Base-by-base conservation (phyloP, 106 monocot species). In the Apostasia shenzhenica region DNA sequence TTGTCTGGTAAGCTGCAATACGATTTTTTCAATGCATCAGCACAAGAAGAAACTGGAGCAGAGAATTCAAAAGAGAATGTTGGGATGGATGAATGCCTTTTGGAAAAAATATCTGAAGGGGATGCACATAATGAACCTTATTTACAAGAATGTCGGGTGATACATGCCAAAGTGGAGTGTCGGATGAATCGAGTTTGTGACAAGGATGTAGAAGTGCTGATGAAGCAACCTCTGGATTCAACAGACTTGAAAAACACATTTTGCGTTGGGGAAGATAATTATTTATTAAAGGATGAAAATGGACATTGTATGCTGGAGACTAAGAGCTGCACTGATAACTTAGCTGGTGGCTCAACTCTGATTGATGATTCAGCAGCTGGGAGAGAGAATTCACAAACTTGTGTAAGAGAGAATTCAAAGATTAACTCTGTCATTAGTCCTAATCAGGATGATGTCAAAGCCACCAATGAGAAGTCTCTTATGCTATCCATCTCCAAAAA, bases 91-190 rank as follows among this genome's bases (percentile, higher is more conserved):
- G 14, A 47, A 61, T 13, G 57, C 38, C 26, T 5, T 26, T n/a
- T 40, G 3, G 11, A 6, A 50, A 72, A 57, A 48, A 26, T 61
- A 55, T 63, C 61, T 76, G 46, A 69, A 13, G 69, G 26, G 43
- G 75, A 79, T 62, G 59, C 41, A 48, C 7, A 40, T 53, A 57
- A 50, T 54, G 67, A 75, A 2, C 53, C 55, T 42, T 76, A 68
- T 26, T 40, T 59, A 53, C 50, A 44, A 41, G 75, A 72, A 8
- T 67, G 52, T 46, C 45, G 78, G 64, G 72, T 70, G 48, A 59
- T 72, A 4, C 61, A 51, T 74, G 73, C 53, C 45, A 77, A 80
- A 38, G 76, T 76, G 48, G 78, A 80, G 47, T 58, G 6, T 75
- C 7, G 4, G 0, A 54, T 46, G 45, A 60, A 63, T 39, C 72